Percentiles rank a stretch among this genome's conserved stretches.
Evolutionary conservation across 2,329 filamentous ascomycete species (phyloP).

Genomic region (Ascochyta pisi): DNA sequence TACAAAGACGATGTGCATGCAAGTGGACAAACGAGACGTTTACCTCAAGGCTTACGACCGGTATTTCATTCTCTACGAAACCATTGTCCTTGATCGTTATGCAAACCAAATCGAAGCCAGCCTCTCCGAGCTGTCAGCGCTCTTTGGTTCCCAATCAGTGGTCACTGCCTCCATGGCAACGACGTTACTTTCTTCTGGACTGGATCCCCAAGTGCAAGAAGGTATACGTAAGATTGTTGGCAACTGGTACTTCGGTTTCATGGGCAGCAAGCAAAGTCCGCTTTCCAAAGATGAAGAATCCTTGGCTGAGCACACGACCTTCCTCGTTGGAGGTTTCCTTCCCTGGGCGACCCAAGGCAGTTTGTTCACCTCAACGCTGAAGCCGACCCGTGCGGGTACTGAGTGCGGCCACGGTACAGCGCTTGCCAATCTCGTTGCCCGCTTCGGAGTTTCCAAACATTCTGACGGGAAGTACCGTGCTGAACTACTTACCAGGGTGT

Average conservation of each 20-base stretch:
- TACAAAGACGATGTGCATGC: slow-evolving; percentile 32
- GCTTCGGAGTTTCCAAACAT: slow-evolving; percentile 31
- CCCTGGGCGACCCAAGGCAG: slow-evolving; percentile 57
- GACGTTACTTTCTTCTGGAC: slow-evolving; percentile 50
- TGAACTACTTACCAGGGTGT: slow-evolving; percentile 37
- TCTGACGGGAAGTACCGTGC: slow-evolving; percentile 18
- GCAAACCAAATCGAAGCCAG: slow-evolving; percentile 57
- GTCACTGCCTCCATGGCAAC: slow-evolving; percentile 53
- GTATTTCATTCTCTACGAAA: slow-evolving; percentile 56
- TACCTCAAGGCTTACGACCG: slow-evolving; percentile 50
- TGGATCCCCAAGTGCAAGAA: slow-evolving; percentile 53
- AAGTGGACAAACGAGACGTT: slow-evolving; percentile 17
- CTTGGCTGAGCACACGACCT: slow-evolving; percentile 34
- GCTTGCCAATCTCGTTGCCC: slow-evolving; percentile 46
- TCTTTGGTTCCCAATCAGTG: slow-evolving; percentile 45
- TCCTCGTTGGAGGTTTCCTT: slow-evolving; percentile 52
- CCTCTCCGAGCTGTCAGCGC: slow-evolving; percentile 50
- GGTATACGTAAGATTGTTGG: slow-evolving; percentile 56
- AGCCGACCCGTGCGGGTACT: slow-evolving; percentile 36
- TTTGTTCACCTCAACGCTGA: slow-evolving; percentile 52
- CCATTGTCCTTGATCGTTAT: slow-evolving; percentile 57
- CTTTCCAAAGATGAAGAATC: slow-evolving; percentile 4
- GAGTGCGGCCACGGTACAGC: slow-evolving; percentile 51
- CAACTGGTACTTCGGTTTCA: slow-evolving; percentile 52
- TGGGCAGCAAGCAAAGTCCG: slow-evolving; percentile 12